These are phyloP conservation scores for Nakazawaea siamensis DNA, from an alignment of 805 yeast species.

Conservation along the genomic window DNA sequence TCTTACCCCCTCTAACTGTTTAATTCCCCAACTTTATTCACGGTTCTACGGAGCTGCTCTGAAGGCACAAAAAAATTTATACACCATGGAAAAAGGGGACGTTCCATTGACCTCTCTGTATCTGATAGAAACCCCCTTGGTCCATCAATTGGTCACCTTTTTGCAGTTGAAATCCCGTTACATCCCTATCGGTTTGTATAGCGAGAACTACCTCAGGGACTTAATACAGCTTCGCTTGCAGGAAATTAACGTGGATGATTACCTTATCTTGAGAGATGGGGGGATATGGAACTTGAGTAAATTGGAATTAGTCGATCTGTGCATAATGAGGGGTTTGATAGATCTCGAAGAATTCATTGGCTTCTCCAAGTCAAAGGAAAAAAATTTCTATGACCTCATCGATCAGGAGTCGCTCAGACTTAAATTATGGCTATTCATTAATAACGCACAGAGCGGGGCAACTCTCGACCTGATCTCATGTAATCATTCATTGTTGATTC, in stretches of 20 bases:
- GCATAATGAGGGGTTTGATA: slow-evolving; percentile 50
- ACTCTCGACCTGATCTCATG: no score
- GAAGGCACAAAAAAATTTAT: slow-evolving; percentile 16
- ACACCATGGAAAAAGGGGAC: neutral
- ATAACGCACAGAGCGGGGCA: no score
- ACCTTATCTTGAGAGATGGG: slow-evolving; percentile 29
- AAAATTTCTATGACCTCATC: slow-evolving; percentile 12
- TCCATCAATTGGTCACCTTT: slow-evolving; percentile 26
- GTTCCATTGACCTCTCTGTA: slow-evolving; percentile 33
- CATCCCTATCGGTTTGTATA: slow-evolving; percentile 29
- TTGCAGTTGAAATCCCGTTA: slow-evolving; percentile 31
- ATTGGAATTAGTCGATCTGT: slow-evolving; percentile 44
- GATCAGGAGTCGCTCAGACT: slow-evolving; percentile 14
- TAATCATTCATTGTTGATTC: no score
- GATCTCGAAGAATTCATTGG: slow-evolving; percentile 17
- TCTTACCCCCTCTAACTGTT: slow-evolving; percentile 55
- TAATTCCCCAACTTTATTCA: slow-evolving; percentile 38
- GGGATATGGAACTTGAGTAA: slow-evolving; percentile 38
- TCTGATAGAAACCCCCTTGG: slow-evolving; percentile 30
- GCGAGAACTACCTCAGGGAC: slow-evolving; percentile 27
- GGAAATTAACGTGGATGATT: slow-evolving; percentile 46
- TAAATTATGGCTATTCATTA: slow-evolving; percentile 12
- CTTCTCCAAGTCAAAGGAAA: neutral
- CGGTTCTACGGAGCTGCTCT: slow-evolving; percentile 25
- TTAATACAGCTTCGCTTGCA: slow-evolving; percentile 30